Evolutionary conservation across 768 basidiomycete genomes (phyloP).

Genomic region (Kwoniella sp.): DNA sequence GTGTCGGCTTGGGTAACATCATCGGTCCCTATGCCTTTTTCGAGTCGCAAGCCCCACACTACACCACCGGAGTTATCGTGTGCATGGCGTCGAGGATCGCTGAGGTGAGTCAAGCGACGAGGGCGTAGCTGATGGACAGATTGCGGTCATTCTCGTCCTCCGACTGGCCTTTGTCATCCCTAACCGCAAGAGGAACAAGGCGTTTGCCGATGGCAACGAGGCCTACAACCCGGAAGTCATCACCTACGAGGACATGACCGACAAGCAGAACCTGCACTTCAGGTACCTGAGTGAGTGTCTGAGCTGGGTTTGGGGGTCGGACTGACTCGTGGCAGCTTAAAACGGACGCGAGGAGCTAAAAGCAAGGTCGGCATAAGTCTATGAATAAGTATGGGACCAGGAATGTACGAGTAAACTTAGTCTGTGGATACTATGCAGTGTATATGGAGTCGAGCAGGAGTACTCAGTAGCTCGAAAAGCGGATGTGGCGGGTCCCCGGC

Average conservation of each 20-base stretch:
- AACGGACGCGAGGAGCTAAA: too few relatives aligned
- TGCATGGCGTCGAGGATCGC: constrained; percentile 15
- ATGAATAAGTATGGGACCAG: too few relatives aligned
- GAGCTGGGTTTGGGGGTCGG: too few relatives aligned
- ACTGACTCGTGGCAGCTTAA: too few relatives aligned
- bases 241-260: constrained; percentile 19
- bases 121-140: constrained; percentile 4
- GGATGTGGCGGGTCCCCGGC: too few relatives aligned
- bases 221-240: constrained; percentile 14
- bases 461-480: too few relatives aligned
- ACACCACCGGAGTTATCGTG: constrained; percentile 19
- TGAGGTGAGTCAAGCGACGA: background rate
- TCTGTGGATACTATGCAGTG: too few relatives aligned
- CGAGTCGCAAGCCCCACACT: constrained; percentile 20
- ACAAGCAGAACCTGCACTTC: constrained; percentile 24
- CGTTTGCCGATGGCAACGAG: constrained; percentile 19
- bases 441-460: too few relatives aligned
- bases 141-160: constrained; percentile 21
- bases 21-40: constrained; percentile 4
- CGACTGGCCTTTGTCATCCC: constrained; percentile 16
- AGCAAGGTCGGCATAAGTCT: too few relatives aligned
- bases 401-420: too few relatives aligned
- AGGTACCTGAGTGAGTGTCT: constrained; percentile 10
- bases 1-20: constrained; percentile 16
- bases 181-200: constrained; percentile 18